Percentiles rank a stretch among this genome's conserved stretches.
Conservation (phyloP, 768 basidiomycete species). For the Omphalotus guepiniiformis region DNA sequence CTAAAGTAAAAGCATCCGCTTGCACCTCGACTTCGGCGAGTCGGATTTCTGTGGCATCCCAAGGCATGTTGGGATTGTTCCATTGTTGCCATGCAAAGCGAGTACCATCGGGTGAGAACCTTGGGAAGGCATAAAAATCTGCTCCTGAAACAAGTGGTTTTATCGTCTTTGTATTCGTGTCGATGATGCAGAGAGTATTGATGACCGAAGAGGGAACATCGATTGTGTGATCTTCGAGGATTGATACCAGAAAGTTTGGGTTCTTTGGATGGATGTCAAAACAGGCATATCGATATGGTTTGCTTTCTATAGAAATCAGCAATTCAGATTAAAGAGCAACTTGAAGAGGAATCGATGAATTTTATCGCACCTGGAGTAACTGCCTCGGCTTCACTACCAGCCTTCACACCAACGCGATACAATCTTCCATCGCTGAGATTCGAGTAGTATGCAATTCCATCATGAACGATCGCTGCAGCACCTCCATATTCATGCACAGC, state of each 20-base stretch:
- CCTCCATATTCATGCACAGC: slow-evolving; percentile 71
- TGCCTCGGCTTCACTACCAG: slow-evolving; percentile 34
- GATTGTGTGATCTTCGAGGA: slow-evolving; percentile 70
- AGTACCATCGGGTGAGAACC: slow-evolving; percentile 49
- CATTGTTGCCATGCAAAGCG: slow-evolving; percentile 52
- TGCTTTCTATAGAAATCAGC: slow-evolving; percentile 21
- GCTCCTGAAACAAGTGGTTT: slow-evolving; percentile 47
- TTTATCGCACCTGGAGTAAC: slow-evolving; percentile 69
- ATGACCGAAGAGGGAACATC: slow-evolving; percentile 46
- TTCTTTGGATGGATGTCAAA: slow-evolving; percentile 54
- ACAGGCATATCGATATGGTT: slow-evolving; percentile 57
- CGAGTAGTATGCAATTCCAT: slow-evolving; percentile 49
- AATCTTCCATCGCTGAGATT: slow-evolving; percentile 45
- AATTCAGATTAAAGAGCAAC: not conserved
- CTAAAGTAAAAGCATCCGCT: slow-evolving; percentile 10
- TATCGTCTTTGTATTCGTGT: slow-evolving; percentile 40
- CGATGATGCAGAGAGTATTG: slow-evolving; percentile 55
- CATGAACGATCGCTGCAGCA: slow-evolving; percentile 44
- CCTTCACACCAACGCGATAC: slow-evolving; percentile 28
- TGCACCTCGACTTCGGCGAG: slow-evolving; percentile 32
- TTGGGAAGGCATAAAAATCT: slow-evolving; percentile 65
- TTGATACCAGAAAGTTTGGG: slow-evolving; percentile 50
- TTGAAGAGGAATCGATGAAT: not conserved
- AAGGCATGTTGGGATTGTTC: slow-evolving; percentile 65
- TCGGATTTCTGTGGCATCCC: slow-evolving; percentile 47